Conservation (phyloP, 202 grass and related monocot species). For the Digitaria exilis region DNA sequence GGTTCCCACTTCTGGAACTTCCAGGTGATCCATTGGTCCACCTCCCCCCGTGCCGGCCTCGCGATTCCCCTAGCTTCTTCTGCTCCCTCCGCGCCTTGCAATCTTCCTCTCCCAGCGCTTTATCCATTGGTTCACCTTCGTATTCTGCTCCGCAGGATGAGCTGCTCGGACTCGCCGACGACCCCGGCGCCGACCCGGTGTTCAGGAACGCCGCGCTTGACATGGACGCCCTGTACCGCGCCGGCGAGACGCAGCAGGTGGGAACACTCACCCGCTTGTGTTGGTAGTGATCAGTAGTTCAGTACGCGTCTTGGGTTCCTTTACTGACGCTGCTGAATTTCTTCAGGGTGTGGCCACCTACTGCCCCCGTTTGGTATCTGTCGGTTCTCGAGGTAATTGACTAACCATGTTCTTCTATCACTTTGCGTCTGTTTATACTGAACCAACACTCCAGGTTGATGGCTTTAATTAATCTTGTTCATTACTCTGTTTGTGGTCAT, state of each 20-base stretch:
- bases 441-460: neutral
- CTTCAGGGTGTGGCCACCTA: constrained; percentile 72
- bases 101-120: neutral
- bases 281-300: neutral
- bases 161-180: constrained; percentile 80
- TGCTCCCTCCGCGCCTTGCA: neutral
- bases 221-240: constrained; percentile 83
- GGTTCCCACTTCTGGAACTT: constrained; percentile 84
- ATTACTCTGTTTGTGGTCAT: neutral
- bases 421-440: neutral
- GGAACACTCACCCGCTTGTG: neutral
- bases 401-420: neutral
- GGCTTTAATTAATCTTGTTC: neutral
- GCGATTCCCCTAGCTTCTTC: neutral
- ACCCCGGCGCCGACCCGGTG: constrained; percentile 52
- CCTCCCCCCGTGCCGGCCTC: neutral
- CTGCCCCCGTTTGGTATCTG: constrained; percentile 78
- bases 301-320: neutral
- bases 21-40: constrained; percentile 43
- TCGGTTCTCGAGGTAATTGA: constrained; percentile 76
- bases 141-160: constrained; percentile 66
- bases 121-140: neutral
- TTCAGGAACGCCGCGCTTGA: constrained; percentile 59
- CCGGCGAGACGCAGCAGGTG: constrained; percentile 86
- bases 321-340: constrained; percentile 32